A percentile compares a stretch with the other conserved stretches of the same genome.
Conservation (phyloP, 2,329 filamentous ascomycete species). For the Cordyceps pruinosa region DNA sequence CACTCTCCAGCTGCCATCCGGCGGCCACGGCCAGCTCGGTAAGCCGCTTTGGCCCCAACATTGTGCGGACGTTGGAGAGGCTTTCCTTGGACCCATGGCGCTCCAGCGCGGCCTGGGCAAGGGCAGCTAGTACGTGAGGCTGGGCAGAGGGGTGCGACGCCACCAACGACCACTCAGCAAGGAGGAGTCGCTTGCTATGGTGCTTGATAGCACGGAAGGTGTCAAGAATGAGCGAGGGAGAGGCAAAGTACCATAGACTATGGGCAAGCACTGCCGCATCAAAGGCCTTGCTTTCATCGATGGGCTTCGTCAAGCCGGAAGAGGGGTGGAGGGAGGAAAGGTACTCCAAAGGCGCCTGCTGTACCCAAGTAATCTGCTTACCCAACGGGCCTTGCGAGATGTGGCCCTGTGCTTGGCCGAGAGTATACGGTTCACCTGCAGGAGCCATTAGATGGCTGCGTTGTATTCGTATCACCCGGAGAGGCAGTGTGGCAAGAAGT, state of each 20-base stretch:
- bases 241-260: conserved; percentile 15
- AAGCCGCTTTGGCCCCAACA: conserved; percentile 1
- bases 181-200: conserved; percentile 15
- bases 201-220: conserved; percentile 14
- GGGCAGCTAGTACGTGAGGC: conserved; percentile 16
- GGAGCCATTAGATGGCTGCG: neutral
- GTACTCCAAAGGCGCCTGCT: neutral
- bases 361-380: conserved; percentile 7
- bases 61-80: conserved; percentile 11
- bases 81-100: conserved; percentile 11
- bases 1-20: conserved; percentile 15
- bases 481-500: neutral
- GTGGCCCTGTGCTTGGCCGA: conserved; percentile 14
- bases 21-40: neutral
- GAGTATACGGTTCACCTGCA: conserved; percentile 14
- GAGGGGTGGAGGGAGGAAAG: neutral
- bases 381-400: conserved; percentile 13
- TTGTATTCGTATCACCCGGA: neutral
- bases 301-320: neutral
- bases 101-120: conserved; percentile 15
- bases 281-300: too few species aligned
- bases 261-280: conserved; percentile 14
- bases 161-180: conserved; percentile 15
- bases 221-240: conserved; percentile 10
- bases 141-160: conserved; percentile 1